These are phyloP conservation scores for Metarhizium humberi DNA, from an alignment of 2,329 filamentous ascomycete genomes.

Conservation along the genomic window DNA sequence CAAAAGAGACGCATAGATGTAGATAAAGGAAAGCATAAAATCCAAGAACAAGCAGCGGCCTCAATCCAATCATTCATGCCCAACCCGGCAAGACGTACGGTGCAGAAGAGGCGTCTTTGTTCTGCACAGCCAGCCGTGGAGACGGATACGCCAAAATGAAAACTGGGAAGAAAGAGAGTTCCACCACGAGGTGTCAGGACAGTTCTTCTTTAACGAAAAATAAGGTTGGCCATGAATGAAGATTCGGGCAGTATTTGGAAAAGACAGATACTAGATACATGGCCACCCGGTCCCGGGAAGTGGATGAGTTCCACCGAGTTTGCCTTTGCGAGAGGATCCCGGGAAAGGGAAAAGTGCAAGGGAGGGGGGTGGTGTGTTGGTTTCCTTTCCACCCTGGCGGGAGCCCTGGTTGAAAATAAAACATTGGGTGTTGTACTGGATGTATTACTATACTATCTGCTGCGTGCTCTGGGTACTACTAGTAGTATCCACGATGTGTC, in stretches of 20 bases:
- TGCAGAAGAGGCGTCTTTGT: background rate
- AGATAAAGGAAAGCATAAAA: background rate
- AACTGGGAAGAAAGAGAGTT: background rate
- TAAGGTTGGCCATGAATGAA: background rate
- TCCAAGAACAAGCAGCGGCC: background rate
- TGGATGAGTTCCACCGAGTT: background rate
- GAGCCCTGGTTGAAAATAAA: background rate
- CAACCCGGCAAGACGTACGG: background rate
- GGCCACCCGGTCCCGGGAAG: too few species aligned
- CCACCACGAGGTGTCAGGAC: background rate
- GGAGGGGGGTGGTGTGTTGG: background rate
- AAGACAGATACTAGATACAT: background rate
- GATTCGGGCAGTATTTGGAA: background rate
- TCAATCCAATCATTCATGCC: background rate
- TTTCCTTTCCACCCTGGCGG: background rate
- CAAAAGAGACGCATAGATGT: background rate
- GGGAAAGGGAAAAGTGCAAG: too few species aligned
- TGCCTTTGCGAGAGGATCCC: background rate
- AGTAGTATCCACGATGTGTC: background rate
- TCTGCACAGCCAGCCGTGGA: constrained; percentile 3
- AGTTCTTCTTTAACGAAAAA: background rate
- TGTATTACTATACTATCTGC: background rate
- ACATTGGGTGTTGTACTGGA: background rate
- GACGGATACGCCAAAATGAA: background rate
- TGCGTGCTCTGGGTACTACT: background rate